These are phyloP conservation scores for Cryptosporidium bovis DNA, from an alignment of 169 alveolate species.

Conservation along the genomic window DNA sequence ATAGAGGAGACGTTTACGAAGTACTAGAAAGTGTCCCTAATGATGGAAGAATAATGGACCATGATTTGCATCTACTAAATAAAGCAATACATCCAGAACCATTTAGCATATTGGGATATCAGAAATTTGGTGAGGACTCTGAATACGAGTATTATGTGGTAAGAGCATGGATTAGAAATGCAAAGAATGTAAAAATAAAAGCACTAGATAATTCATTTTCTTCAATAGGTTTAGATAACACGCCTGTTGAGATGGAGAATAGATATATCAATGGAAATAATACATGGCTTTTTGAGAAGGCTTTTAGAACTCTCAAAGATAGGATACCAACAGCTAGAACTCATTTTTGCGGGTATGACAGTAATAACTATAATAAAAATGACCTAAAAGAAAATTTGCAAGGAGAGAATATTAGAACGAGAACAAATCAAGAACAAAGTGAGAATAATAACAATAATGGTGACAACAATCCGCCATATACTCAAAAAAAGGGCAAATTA, in stretches of 20 bases:
- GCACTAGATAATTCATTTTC: conserved; percentile 63
- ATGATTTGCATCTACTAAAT: conserved; percentile 61
- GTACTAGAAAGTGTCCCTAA: conserved; percentile 50
- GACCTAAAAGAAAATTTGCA: not conserved
- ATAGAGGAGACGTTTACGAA: conserved; percentile 50
- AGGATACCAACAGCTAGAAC: conserved; percentile 12
- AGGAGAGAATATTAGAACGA: not conserved
- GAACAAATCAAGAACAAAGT: not conserved
- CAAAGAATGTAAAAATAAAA: conserved; percentile 30
- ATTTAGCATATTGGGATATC: conserved; percentile 68
- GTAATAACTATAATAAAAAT: not conserved
- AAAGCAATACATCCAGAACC: conserved; percentile 69
- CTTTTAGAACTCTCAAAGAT: conserved; percentile 41
- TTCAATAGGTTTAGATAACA: conserved; percentile 23
- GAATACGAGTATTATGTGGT: conserved; percentile 57
- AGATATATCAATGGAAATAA: conserved; percentile 30
- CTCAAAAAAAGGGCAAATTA: not conserved
- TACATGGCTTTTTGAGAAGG: conserved; percentile 64
- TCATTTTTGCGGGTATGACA: conserved; percentile 64
- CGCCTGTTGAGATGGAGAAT: conserved; percentile 68
- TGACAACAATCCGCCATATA: not conserved
- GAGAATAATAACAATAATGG: not conserved
- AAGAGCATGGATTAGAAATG: conserved; percentile 70
- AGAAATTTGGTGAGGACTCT: conserved; percentile 61
- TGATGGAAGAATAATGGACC: conserved; percentile 63